Conservation (phyloP, 2,329 filamentous ascomycete species). For the Sarocladium oryzae region DNA sequence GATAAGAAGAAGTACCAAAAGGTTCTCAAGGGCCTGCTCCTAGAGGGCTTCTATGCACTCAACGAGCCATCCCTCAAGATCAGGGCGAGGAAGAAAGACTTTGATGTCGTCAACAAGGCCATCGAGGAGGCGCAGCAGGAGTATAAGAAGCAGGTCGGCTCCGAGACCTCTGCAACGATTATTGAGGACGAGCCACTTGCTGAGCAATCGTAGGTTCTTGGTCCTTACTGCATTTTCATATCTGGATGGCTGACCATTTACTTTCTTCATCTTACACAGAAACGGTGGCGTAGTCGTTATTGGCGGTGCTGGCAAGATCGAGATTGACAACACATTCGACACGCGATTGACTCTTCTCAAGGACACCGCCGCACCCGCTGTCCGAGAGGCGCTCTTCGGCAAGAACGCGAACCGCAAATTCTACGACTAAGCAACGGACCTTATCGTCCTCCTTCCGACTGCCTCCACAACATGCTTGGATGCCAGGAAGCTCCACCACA, state of each 20-base stretch:
- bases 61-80: slow-evolving; percentile 72
- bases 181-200: slow-evolving; percentile 75
- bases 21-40: slow-evolving; percentile 70
- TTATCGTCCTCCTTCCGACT: background rate
- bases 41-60: slow-evolving; percentile 87
- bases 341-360: slow-evolving; percentile 81
- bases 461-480: background rate
- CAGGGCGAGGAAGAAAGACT: slow-evolving; percentile 74
- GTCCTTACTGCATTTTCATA: background rate
- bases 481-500: background rate
- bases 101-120: slow-evolving; percentile 68
- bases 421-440: slow-evolving; percentile 59
- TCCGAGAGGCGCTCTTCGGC: slow-evolving; percentile 84
- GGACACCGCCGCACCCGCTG: slow-evolving; percentile 73
- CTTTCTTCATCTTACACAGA: slow-evolving; percentile 38
- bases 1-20: slow-evolving; percentile 69
- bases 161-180: slow-evolving; percentile 62
- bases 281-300: slow-evolving; percentile 77
- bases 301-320: slow-evolving; percentile 84
- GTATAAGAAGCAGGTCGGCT: slow-evolving; percentile 73
- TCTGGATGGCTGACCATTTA: background rate
- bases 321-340: slow-evolving; percentile 98
- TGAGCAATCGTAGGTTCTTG: slow-evolving; percentile 67
- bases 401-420: slow-evolving; percentile 95
- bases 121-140: slow-evolving; percentile 69